Base-by-base conservation (phyloP, 768 basidiomycete genomes). In the Boletales sp. region DNA sequence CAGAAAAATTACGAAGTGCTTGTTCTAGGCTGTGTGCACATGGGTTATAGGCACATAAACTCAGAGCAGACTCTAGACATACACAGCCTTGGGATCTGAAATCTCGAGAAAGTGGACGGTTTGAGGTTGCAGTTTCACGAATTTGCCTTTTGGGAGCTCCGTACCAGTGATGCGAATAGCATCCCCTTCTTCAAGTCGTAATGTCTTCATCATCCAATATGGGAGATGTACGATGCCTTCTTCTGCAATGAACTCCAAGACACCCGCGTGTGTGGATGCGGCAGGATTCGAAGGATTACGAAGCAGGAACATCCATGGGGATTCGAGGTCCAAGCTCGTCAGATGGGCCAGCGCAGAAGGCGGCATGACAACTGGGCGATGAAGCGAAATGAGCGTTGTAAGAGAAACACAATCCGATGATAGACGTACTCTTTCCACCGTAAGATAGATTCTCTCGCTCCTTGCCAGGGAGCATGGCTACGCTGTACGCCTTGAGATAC, bases 161-260 rank as follows among this genome's bases (percentile, higher is more conserved):
- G 87, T 78, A 8, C 95, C 94, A 6, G 87, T 94, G 45, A 98
- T 85, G 39, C 94, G 85, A 52, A 99, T 90, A 11, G 92, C 84
- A 72, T 98, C 97, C 12, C 97, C 97, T 70, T 99, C 97, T 48
- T 85, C 86, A 24, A 99, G 72, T 24, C 91, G 82, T 17, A 99
- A 74, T 5, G 92, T 94, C 73, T 89, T 94, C 95, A 99, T 99
- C 90, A 99, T 95, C 97, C 97, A 99, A 59, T 93, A 88, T 0
- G 97, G 97, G 14, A 99, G 76, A 74, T 98, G 88, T 3, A 94
- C 94, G 13, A 88, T 78, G 12, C 97, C 97, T 68, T 98, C 95
- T 49, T 97, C 87, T 3, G 97, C 95, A 56, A 97, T 97, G 70
- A 99, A 99, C 65, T 99, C 97, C 27, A 99, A 81, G 24, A 99